Base-by-base conservation (phyloP, 345 rosid genomes). In the Moricandia moricandioides region DNA sequence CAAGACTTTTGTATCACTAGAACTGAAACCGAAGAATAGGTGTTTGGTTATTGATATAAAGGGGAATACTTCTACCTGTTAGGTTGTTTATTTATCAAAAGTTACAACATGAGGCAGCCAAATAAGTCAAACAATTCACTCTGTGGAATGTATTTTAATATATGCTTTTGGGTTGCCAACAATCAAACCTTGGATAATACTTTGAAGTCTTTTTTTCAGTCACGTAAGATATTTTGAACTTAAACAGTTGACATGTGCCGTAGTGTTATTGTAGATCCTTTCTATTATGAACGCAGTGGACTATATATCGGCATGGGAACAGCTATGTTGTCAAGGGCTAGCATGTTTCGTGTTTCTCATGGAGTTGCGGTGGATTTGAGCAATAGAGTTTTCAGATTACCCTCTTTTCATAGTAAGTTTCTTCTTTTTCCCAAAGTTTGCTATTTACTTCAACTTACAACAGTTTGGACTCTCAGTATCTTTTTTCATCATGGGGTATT, bases 251-350 rank as follows among this genome's bases (percentile, higher is more conserved):
- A 77, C 78, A 73, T 54, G 62, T 69, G 49, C 67, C 69, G 12
- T 75, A 33, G 57, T 78, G 62, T 78, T 59, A 62, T 65, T 83
- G 79, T 83, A 95, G 98, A 92, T 89, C 96, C 96, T 49, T 84
- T 78, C 83, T 82, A 89, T 70, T 71, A 62, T 71, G 91, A 92
- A 80, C 87, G 96, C 79, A 78, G 82, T 72, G 92, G 93, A 75
- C 82, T 95, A 60, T 95, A 90, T 82, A 88, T 95, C 77, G 98
- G 98, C 71, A 93, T 87, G 90, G 99, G 99, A 77, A 88, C 74
- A 68, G 33, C 94, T 69, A 86, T 82, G 88, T 82, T 95, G 86
- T 92, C 99, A 61, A 90, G 98, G 75, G 91, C 98, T 79, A 94
- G 99, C 74, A 85, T 90, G 80, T 95, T 95, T 72, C 98, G 98